These are phyloP conservation scores for Jacaranda copaia DNA, from an alignment of 257 asterid genomes.

Conservation along the genomic window DNA sequence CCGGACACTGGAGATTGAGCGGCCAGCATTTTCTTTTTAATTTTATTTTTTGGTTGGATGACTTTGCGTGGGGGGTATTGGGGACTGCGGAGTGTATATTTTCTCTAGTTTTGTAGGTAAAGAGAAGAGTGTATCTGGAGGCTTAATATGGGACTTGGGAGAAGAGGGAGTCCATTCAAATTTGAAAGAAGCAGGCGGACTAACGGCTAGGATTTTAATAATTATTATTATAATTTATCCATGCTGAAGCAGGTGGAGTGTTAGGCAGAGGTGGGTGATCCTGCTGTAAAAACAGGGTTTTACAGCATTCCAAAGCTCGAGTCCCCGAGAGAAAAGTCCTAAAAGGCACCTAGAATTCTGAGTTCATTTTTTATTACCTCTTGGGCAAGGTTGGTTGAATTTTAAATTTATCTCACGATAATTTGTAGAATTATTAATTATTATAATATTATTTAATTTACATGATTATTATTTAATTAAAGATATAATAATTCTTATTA, in stretches of 20 bases:
- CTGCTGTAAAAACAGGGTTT: not conserved
- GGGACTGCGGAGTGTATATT: too few relatives aligned
- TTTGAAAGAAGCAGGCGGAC: conserved; percentile 47
- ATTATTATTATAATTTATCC: not conserved
- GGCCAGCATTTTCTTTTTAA: conserved; percentile 37
- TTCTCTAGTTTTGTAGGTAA: not conserved
- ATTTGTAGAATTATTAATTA: too few relatives aligned
- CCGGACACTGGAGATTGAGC: conserved; percentile 41
- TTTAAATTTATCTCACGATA: too few relatives aligned
- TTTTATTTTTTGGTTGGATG: not conserved
- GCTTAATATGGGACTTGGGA: not conserved
- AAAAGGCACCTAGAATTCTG: too few relatives aligned
- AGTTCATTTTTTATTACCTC: too few relatives aligned
- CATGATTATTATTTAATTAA: too few relatives aligned
- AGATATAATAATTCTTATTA: too few relatives aligned
- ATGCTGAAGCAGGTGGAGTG: not conserved
- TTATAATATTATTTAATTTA: too few relatives aligned
- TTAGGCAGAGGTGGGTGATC: conserved; percentile 32
- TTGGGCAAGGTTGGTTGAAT: too few relatives aligned
- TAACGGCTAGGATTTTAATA: conserved; percentile 33
- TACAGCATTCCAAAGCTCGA: not conserved
- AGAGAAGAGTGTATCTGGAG: not conserved
- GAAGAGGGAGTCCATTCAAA: conserved; percentile 40
- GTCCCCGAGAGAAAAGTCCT: too few relatives aligned
- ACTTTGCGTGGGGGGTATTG: not conserved